phyloP scores from a whole-genome alignment of 208 protist genomes.

The Trypanosoma caninum region DNA sequence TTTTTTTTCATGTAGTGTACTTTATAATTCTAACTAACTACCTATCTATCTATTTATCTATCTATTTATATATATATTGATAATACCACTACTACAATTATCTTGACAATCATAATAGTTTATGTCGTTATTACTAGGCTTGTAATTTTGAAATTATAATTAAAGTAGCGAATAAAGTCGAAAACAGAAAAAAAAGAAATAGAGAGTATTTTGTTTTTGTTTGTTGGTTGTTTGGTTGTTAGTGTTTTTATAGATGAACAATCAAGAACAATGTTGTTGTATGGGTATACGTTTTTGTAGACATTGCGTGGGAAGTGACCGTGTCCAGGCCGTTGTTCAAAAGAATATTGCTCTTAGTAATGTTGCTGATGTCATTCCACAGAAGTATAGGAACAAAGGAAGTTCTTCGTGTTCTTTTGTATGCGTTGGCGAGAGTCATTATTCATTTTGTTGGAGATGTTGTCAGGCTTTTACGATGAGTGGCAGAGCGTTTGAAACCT shows the following conservation, averaged over 20 bases:
- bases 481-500: slow-evolving; percentile 24
- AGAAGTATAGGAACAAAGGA: slow-evolving; percentile 41
- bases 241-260: slow-evolving; percentile 4
- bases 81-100: too few species aligned
- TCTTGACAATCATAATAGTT: too few species aligned
- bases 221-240: slow-evolving; percentile 15
- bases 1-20: not conserved
- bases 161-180: too few species aligned
- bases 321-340: slow-evolving; percentile 49
- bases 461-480: slow-evolving; percentile 27
- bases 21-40: too few species aligned
- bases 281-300: slow-evolving; percentile 75
- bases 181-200: too few species aligned
- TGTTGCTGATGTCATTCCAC: slow-evolving; percentile 39
- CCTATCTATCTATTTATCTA: too few species aligned
- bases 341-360: slow-evolving; percentile 26
- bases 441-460: slow-evolving; percentile 51
- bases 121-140: too few species aligned
- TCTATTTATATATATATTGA: too few species aligned
- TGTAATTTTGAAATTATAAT: too few species aligned
- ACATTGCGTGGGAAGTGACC: slow-evolving; percentile 39
- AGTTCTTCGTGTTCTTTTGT: slow-evolving; percentile 78
- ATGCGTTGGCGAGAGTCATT: slow-evolving; percentile 29
- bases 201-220: not conserved
- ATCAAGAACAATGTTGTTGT: slow-evolving; percentile 40